Percentiles rank a stretch among this genome's conserved stretches.
Conservation (phyloP, 805 yeast genomes). For the Brettanomyces nanus region DNA sequence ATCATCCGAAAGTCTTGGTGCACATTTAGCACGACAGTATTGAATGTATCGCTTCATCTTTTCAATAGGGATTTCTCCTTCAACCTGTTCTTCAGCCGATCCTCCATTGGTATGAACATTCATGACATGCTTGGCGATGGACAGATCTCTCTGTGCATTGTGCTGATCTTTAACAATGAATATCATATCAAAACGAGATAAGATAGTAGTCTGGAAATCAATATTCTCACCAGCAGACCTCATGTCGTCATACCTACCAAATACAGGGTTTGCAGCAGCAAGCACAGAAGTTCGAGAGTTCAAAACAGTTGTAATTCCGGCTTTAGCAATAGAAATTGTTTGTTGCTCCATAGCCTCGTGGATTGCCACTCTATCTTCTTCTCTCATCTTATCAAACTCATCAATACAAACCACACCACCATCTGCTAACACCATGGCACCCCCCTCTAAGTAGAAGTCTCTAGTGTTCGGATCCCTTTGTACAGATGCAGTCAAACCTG, state of each 20-base stretch:
- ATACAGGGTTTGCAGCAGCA: constrained; percentile 97
- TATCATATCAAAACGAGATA: constrained; percentile 98
- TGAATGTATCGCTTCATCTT: constrained; percentile 89
- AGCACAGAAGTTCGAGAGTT: constrained; percentile 94
- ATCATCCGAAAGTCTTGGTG: constrained; percentile 82
- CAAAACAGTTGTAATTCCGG: constrained; percentile 94
- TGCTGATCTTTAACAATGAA: constrained; percentile 95
- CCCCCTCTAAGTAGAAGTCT: constrained; percentile 95
- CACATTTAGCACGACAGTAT: constrained; percentile 83
- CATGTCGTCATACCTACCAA: constrained; percentile 93
- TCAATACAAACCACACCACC: constrained; percentile 99
- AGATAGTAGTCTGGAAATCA: constrained; percentile 93
- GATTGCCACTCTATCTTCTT: constrained; percentile 96
- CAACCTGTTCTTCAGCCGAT: constrained; percentile 38
- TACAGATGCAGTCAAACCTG: constrained; percentile 97
- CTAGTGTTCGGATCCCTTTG: constrained; percentile 84
- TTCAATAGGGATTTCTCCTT: constrained; percentile 82
- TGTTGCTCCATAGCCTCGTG: constrained; percentile 99
- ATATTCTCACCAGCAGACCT: constrained; percentile 97
- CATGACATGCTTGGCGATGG: constrained; percentile 93
- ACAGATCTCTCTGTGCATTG: constrained; percentile 72
- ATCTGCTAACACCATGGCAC: constrained; percentile 99
- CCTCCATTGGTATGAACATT: constrained; percentile 82
- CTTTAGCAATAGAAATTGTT: constrained; percentile 96
- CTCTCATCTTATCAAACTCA: constrained; percentile 99